Percentiles rank a stretch among this genome's conserved stretches.
phyloP scores from a whole-genome alignment of 352 stramenopile species.

The Pythium angustatum region DNA sequence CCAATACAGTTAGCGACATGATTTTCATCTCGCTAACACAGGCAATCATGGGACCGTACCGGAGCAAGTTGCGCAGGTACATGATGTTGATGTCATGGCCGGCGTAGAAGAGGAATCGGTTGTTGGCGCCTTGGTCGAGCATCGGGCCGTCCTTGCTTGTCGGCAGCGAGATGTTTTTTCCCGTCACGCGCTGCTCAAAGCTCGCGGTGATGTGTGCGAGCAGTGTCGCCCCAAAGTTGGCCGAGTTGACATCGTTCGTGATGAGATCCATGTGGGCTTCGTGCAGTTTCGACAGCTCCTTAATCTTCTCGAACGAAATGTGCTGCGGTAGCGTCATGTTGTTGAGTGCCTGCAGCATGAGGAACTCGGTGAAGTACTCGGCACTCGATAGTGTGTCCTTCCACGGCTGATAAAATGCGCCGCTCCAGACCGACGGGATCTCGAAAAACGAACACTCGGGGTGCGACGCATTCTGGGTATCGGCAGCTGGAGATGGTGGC shows the following conservation, averaged over 20 bases:
- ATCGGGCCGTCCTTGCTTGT: constrained; percentile 45
- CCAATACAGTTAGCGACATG: no score
- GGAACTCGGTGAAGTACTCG: constrained; percentile 79
- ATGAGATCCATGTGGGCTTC: constrained; percentile 80
- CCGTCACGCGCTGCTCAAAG: constrained; percentile 61
- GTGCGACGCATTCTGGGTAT: not conserved
- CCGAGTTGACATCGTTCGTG: constrained; percentile 79
- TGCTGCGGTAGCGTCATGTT: constrained; percentile 70
- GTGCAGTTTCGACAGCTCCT: constrained; percentile 57
- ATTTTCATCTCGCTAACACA: no score
- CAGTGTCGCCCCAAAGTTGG: constrained; percentile 72
- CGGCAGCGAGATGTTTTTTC: constrained; percentile 41
- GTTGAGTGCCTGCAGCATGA: constrained; percentile 73
- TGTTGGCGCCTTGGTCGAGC: constrained; percentile 51
- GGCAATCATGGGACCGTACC: constrained; percentile 32
- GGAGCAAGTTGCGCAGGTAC: constrained; percentile 72
- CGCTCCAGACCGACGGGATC: constrained; percentile 64
- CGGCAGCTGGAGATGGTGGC: not conserved
- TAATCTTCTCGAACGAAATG: constrained; percentile 64
- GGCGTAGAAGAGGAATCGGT: constrained; percentile 70
- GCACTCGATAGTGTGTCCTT: constrained; percentile 66
- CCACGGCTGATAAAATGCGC: constrained; percentile 76
- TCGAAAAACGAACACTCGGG: constrained; percentile 57
- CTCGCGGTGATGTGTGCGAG: constrained; percentile 75
- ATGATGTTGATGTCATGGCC: constrained; percentile 82